phyloP scores from a whole-genome alignment of 768 basidiomycete species.

The Rhodosporidiobolus odoratus region DNA sequence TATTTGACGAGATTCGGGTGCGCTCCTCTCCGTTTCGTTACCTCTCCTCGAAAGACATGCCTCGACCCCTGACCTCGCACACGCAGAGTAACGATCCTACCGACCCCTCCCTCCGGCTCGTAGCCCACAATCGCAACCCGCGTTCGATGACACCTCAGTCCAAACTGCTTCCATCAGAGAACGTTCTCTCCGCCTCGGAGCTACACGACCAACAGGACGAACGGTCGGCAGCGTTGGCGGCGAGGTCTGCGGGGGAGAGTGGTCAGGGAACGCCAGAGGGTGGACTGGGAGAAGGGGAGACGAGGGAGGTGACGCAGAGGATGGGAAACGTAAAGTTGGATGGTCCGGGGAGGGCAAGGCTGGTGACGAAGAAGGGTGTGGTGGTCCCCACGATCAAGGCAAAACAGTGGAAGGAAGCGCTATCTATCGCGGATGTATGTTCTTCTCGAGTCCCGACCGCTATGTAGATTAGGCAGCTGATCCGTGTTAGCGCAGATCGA shows the following conservation, averaged over 20 bases:
- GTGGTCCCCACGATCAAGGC: constrained; percentile 6
- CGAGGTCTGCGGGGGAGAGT: neutral
- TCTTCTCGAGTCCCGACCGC: accelerated
- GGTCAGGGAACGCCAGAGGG: neutral
- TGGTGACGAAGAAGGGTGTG: neutral
- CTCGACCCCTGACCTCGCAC: too few species aligned
- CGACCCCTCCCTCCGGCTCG: constrained; percentile 39
- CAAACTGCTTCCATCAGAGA: constrained; percentile 42
- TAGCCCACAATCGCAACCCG: constrained; percentile 39
- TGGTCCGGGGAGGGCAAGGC: neutral
- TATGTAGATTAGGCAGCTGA: too few species aligned
- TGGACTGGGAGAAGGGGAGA: neutral
- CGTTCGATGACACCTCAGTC: neutral
- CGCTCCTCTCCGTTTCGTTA: neutral
- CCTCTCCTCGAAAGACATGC: neutral
- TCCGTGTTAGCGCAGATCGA: constrained; percentile 21
- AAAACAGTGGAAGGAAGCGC: constrained; percentile 24
- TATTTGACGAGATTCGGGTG: constrained; percentile 35
- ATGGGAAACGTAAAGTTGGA: neutral
- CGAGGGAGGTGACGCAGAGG: neutral
- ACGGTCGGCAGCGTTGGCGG: neutral
- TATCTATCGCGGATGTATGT: constrained; percentile 26
- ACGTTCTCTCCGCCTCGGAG: constrained; percentile 26
- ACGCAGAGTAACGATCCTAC: constrained; percentile 29
- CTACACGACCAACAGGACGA: constrained; percentile 16